A percentile compares a stretch with the other conserved stretches of the same genome.
These are phyloP conservation scores for Candida khao-thaluensis DNA, from an alignment of 805 yeast species.

Conservation along the genomic window DNA sequence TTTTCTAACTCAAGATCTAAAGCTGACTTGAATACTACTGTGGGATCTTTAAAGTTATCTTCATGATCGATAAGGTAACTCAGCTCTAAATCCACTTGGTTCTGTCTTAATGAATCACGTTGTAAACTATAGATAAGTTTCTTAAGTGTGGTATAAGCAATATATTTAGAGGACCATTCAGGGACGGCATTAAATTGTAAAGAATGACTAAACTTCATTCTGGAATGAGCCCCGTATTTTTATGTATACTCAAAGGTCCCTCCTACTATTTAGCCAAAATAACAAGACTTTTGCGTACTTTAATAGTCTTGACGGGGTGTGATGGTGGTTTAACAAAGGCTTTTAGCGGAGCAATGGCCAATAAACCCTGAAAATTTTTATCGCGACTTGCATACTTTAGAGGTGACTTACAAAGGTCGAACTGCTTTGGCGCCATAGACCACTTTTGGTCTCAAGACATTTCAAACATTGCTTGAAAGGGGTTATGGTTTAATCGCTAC, in stretches of 20 bases:
- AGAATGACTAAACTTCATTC: constrained; percentile 93
- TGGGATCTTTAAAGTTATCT: constrained; percentile 42
- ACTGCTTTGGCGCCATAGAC: no score
- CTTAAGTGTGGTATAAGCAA: constrained; percentile 85
- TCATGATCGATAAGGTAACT: constrained; percentile 32
- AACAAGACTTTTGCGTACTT: no score
- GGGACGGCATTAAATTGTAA: constrained; percentile 97
- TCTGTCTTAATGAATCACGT: constrained; percentile 47
- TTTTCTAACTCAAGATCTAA: constrained; percentile 75
- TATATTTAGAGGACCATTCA: constrained; percentile 92
- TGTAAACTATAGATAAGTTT: constrained; percentile 82
- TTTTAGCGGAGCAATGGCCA: constrained; percentile 1
- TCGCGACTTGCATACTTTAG: constrained; percentile 3
- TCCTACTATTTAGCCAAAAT: no score
- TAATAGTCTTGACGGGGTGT: no score
- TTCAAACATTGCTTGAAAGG: no score
- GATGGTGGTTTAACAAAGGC: not conserved
- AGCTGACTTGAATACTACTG: constrained; percentile 62
- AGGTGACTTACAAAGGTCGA: not conserved
- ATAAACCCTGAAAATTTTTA: constrained; percentile 8
- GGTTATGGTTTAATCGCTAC: no score
- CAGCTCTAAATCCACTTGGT: constrained; percentile 29
- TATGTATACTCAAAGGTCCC: no score
- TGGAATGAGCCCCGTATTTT: not conserved
- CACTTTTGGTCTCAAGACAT: no score